Evolutionary conservation across 2,329 filamentous ascomycete species (phyloP), one percentile per base, ranked within the genome.

Genomic region (Trichophyton equinum): DNA sequence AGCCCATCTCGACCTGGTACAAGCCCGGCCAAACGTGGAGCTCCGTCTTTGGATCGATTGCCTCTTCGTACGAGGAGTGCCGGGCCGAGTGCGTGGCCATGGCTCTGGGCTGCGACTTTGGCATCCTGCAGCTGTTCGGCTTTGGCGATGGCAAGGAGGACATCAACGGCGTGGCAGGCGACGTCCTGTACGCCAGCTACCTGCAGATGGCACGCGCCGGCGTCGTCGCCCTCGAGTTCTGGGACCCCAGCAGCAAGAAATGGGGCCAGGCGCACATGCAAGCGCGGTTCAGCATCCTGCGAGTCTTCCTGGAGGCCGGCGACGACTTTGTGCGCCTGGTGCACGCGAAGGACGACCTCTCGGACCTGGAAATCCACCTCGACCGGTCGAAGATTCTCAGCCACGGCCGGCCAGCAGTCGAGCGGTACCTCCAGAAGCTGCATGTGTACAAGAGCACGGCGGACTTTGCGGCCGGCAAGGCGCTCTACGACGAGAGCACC

Each of bases 11-110:
- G 1, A 89, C 87, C 1, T 96, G 88, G 85, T 97, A 97, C 78
- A 95, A 94, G 75, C 90, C 90, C 1, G 91, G 91, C 2, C 89
- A 96, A 74, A 97, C 92, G 0, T 97, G 91, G 91, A 88, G 89
- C 61, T 90, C 86, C 4, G 89, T 96, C 0, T 97, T 97, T 70
- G 91, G 91, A 27, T 84, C 88, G 63, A 84, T 95, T 65, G 90
- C 91, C 42, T 89, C 87, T 2, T 89, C 86, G 15, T 96, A 96
- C 69, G 92, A 97, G 75, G 92, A 97, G 74, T 97, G 92, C 73
- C 85, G 92, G 60, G 92, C 92, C 3, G 92, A 97, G 73, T 88
- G 91, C 68, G 91, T 96, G 9, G 92, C 91, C 58, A 96, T 96
- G 91, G 86, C 85, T 47, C 79, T 97, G 3, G 84, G 86, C 69